phyloP scores from a whole-genome alignment of 2,329 filamentous ascomycete genomes.

The Chaetomium olivaceum region DNA sequence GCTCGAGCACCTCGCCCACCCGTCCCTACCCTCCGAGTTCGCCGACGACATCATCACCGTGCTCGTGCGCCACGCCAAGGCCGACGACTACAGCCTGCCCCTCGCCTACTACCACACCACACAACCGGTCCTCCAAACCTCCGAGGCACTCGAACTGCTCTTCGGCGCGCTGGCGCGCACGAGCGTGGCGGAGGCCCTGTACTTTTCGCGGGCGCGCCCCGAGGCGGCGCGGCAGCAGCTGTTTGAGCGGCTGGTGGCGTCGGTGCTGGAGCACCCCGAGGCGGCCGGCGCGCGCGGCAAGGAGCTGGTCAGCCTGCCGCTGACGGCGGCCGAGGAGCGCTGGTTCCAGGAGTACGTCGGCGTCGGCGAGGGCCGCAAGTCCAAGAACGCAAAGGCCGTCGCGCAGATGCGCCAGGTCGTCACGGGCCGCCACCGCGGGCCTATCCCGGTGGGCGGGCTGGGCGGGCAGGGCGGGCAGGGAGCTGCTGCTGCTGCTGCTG shows the following conservation, averaged over 20 bases:
- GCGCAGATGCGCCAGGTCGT: constrained; percentile 32
- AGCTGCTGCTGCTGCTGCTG: neutral
- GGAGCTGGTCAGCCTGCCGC: constrained; percentile 71
- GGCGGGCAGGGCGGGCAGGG: neutral
- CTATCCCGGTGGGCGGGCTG: constrained; percentile 11
- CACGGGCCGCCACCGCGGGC: constrained; percentile 27
- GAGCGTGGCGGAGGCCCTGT: constrained; percentile 71
- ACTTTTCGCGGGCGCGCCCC: constrained; percentile 68
- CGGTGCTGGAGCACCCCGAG: constrained; percentile 50
- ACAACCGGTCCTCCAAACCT: constrained; percentile 68
- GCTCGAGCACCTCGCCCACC: constrained; percentile 75
- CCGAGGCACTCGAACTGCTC: constrained; percentile 63
- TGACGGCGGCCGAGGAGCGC: constrained; percentile 68
- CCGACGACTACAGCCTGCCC: constrained; percentile 63
- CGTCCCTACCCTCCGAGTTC: constrained; percentile 75
- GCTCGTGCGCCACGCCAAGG: constrained; percentile 62
- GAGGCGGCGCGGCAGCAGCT: constrained; percentile 62
- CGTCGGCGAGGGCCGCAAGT: constrained; percentile 62
- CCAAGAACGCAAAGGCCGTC: constrained; percentile 43
- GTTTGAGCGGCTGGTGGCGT: constrained; percentile 65
- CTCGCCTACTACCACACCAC: constrained; percentile 79
- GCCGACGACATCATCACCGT: constrained; percentile 76
- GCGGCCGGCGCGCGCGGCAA: constrained; percentile 57
- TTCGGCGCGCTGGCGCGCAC: constrained; percentile 68
- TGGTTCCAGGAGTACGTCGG: constrained; percentile 74